Conservation (phyloP, 2,329 filamentous ascomycete genomes). For the Alternaria brassicicola region DNA sequence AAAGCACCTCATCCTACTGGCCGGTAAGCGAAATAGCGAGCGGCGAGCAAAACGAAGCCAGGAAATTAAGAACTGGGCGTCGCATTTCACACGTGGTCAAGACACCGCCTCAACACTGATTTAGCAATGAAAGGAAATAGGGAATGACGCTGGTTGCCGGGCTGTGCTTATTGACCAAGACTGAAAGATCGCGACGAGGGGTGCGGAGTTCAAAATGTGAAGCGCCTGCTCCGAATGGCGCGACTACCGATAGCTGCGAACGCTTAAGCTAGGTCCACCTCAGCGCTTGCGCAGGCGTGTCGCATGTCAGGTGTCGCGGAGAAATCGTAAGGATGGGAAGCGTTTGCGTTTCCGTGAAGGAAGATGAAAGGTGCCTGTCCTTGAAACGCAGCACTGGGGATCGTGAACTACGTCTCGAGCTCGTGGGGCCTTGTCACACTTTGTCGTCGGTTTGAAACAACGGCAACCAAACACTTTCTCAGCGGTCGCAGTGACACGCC, state of each 20-base stretch:
- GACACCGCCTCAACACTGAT: not conserved
- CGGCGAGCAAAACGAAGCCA: constrained; percentile 13
- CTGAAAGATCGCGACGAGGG: not conserved
- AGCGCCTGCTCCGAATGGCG: constrained; percentile 15
- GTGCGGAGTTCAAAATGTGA: not conserved
- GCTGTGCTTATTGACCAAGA: constrained; percentile 7
- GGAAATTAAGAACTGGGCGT: constrained; percentile 23
- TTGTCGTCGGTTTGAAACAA: constrained; percentile 35
- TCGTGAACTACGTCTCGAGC: constrained; percentile 16
- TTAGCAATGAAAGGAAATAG: constrained; percentile 6
- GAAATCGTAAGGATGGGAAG: constrained; percentile 3
- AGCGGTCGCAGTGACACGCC: constrained; percentile 7
- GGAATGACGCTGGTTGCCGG: not conserved
- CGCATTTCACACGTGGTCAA: constrained; percentile 1
- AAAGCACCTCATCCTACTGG: constrained; percentile 15
- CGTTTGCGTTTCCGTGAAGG: not conserved
- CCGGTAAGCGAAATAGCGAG: constrained; percentile 25
- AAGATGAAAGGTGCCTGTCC: constrained; percentile 5
- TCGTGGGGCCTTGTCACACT: constrained; percentile 14
- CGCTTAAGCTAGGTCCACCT: not conserved
- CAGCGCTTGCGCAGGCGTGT: constrained; percentile 13
- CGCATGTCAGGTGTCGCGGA: constrained; percentile 6
- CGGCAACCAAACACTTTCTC: constrained; percentile 21
- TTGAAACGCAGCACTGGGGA: constrained; percentile 12
- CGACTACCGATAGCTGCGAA: constrained; percentile 4